Base-by-base conservation (phyloP, 2,329 filamentous ascomycete species). In the Diaporthe aspalathi region DNA sequence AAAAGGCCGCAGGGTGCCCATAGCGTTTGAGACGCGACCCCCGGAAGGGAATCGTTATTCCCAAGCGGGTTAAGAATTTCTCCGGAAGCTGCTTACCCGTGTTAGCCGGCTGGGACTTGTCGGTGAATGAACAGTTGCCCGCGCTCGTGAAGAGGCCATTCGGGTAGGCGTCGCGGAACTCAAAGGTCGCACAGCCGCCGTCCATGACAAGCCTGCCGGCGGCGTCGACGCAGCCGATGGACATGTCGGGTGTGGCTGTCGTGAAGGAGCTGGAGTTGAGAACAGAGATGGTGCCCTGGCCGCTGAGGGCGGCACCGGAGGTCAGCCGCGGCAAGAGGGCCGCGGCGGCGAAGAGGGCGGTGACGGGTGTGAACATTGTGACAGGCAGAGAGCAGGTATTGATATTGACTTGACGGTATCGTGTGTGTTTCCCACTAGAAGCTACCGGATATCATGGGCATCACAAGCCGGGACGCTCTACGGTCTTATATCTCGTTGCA, bases 201-300 rank as follows among this genome's bases (percentile, higher is more conserved):
- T 70, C 52, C 45, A 72, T 62, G 52, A 68, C 67, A 24, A 70
- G 35, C 43, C 66, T n/a, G 38, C 70, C 70, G 16, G 32, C 22
- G 12, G 53, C 70, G 47, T 72, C 65, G 43, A 72, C 27, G 29
- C 70, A 72, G n/a, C 67, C 70, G 32, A 72, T 63, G 16, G 52
- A 16, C 24, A 60, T 43, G 4, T 62, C 40, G 1, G 70, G 67
- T 6, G 70, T 57, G 20, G 66, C 52, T 4, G 67, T 68, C 14
- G n/a, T 38, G 43, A 22, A 67, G 60, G 29, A 43, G 22, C 45
- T 70, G 43, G 57, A 62, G 53, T 72, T 49, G 12, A 72, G 35
- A 14, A 72, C 70, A 11, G 49, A 54, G 45, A 72, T 67, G 6
- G 27, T 70, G 27, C 70, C 70, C 7, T 45, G 35, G 35, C 70